Conservation (phyloP, 176 grass and related monocot genomes). For the Lolium rigidum region DNA sequence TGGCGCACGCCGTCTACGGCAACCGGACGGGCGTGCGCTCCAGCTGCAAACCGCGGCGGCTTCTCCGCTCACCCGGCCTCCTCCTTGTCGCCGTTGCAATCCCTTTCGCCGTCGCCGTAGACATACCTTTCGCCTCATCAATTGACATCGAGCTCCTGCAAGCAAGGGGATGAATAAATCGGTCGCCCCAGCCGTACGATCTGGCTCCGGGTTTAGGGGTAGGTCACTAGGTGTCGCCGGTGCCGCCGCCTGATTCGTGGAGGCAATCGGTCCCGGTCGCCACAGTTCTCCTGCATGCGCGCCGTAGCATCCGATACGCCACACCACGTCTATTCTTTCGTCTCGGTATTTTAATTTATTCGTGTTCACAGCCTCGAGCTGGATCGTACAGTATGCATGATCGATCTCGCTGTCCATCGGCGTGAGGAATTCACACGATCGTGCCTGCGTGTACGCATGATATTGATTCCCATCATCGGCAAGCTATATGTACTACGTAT, state of each 20-base stretch:
- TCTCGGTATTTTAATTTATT: background rate
- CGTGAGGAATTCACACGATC: background rate
- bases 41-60: background rate
- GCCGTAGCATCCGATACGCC: background rate
- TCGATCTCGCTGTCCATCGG: background rate
- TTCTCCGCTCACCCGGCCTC: background rate
- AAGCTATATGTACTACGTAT: too few relatives aligned
- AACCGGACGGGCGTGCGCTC: too few relatives aligned
- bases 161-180: background rate
- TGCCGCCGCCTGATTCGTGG: background rate
- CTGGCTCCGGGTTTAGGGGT: too few relatives aligned
- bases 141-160: background rate
- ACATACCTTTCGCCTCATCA: slow-evolving; percentile 40
- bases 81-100: background rate
- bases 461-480: too few relatives aligned
- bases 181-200: too few relatives aligned
- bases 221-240: background rate
- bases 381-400: background rate
- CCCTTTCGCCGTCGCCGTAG: background rate
- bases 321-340: background rate
- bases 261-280: background rate
- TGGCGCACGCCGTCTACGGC: too few relatives aligned
- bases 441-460: too few relatives aligned
- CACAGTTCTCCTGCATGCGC: background rate
- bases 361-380: background rate